Evolutionary conservation across 1,284 basidiomycete species (phyloP).

Genomic region (Rhodotorula sp.): DNA sequence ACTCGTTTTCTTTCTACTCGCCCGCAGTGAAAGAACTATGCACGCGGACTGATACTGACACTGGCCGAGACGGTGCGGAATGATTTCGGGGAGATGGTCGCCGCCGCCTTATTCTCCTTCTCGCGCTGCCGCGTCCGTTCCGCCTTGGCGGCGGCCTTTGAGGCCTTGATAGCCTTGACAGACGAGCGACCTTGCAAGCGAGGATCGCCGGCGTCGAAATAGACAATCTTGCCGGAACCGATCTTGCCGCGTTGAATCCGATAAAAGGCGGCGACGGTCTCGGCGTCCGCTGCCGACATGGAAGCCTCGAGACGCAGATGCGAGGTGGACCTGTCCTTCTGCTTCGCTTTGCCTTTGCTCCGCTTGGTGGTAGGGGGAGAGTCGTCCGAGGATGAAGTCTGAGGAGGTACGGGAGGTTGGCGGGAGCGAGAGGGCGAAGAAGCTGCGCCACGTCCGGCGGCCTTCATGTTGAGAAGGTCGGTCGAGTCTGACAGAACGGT

Average conservation of each 20-base stretch:
- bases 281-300: neutral
- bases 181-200: constrained; percentile 4
- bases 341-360: too few relatives aligned
- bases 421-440: too few relatives aligned
- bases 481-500: too few relatives aligned
- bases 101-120: neutral
- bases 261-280: neutral
- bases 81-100: neutral
- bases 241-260: constrained; percentile 1
- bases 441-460: too few relatives aligned
- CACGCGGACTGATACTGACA: neutral
- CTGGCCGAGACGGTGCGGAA: constrained; percentile 14
- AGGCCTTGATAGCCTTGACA: neutral
- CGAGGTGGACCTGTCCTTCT: too few relatives aligned
- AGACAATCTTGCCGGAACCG: neutral
- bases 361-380: neutral
- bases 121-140: too few relatives aligned
- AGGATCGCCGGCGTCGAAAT: constrained; percentile 3
- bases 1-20: neutral
- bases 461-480: too few relatives aligned
- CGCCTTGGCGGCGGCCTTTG: neutral
- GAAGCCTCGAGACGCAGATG: neutral
- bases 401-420: neutral
- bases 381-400: neutral
- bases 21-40: neutral